A percentile compares a stretch with the other conserved stretches of the same genome.
These are phyloP conservation scores for Lentinula novae-zelandiae DNA, from an alignment of 1,284 basidiomycete genomes.

Conservation along the genomic window DNA sequence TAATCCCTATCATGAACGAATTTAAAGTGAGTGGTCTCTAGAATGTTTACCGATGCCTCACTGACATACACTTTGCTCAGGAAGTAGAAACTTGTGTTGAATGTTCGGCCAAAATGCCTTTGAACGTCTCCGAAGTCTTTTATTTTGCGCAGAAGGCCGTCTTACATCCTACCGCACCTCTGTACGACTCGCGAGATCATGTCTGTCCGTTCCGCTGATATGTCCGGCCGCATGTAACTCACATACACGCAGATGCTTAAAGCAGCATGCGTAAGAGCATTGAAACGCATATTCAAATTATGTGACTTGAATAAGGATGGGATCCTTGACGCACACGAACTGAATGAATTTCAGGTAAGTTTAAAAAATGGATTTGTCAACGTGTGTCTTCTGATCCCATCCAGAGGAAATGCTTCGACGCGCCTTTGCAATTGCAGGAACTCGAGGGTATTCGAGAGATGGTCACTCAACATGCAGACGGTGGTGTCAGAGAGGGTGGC, in stretches of 20 bases:
- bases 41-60: conserved; percentile 8
- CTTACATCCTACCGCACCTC: conserved; percentile 92
- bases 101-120: conserved; percentile 39
- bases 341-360: conserved; percentile 93
- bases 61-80: conserved; percentile 34
- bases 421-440: conserved; percentile 89
- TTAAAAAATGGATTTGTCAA: background rate
- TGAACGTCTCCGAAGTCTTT: conserved; percentile 86
- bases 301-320: conserved; percentile 96
- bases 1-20: conserved; percentile 93
- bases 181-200: conserved; percentile 96
- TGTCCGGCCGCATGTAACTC: conserved; percentile 1
- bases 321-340: conserved; percentile 83
- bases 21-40: conserved; percentile 70
- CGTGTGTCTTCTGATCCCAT: background rate
- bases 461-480: conserved; percentile 72
- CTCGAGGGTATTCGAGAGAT: conserved; percentile 89
- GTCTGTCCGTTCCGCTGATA: conserved; percentile 37
- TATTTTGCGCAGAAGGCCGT: conserved; percentile 99
- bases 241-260: conserved; percentile 70
- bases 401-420: conserved; percentile 92
- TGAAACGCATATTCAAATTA: conserved; percentile 93
- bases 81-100: conserved; percentile 99
- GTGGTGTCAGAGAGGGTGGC: conserved; percentile 68
- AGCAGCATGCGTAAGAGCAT: conserved; percentile 85